Evolutionary conservation across 202 grass and related monocot genomes (phyloP), one percentile per base, ranked within the genome.

Genomic region (Eragrostis tef): DNA sequence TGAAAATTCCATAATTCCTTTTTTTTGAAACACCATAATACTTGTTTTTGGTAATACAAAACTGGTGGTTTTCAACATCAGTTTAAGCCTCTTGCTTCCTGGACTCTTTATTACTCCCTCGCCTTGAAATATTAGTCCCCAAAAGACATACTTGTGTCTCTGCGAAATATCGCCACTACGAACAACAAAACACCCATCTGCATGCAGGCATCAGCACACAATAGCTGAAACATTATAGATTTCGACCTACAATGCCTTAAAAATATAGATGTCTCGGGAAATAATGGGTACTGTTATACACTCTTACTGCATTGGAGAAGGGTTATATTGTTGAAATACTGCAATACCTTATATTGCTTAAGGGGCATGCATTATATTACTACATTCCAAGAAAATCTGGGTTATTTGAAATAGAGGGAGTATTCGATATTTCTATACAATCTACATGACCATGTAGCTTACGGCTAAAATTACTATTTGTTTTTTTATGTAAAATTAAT

Each of bases 1-100:
- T 41, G 9, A 19, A 44, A 67, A 67, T 67, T 22, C 9, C 64
- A 4, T 67, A 12, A 31, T 22, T 41, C 64, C 50, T 77, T 11
- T 77, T 43, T 34, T 73, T 82, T 54, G 25, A 36, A 72, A 72
- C 34, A 7, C 3, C 47, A 1, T 53, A 6, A 42, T 31, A 31
- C 29, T 66, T 79, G 7, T 79, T 41, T 74, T 85, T 47, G 54
- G 16, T 21, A 52, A 29, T 24, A 54, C 41, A 69, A 31, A 67
- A 53, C 3, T 42, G 62, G 12, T 46, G 39, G 53, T 26, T 64
- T 72, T 17, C 11, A 56, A 57, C 67, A 56, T 58, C 7, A 22
- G 13, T 73, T 82, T 29, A 9, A 66, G 9, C 16, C 5, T 48
- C 19, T 58, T 68, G 71, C 66, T 72, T 85, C 59, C 72, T 19